A percentile compares a stretch with the other conserved stretches of the same genome.
Conservation (phyloP, 306 rosid genomes). For the Rosa chinensis region DNA sequence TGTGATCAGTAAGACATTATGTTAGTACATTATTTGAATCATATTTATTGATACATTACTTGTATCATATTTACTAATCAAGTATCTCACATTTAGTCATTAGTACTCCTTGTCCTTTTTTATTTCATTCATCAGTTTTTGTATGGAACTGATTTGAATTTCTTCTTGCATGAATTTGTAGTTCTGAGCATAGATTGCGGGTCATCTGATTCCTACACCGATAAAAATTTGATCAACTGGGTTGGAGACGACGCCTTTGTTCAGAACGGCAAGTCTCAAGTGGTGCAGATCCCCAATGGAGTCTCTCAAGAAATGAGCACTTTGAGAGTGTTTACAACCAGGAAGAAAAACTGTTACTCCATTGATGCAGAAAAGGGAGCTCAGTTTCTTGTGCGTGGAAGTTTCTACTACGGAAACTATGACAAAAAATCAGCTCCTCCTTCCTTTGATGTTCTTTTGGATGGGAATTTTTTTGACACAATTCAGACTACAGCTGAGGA, state of each 20-base stretch:
- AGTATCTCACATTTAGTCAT: neutral
- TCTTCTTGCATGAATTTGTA: neutral
- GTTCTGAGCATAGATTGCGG: constrained; percentile 48
- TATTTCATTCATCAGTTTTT: too few species aligned
- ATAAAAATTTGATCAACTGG: constrained; percentile 36
- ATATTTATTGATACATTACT: neutral
- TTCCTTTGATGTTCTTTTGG: constrained; percentile 42
- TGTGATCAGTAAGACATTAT: neutral
- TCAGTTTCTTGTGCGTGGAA: constrained; percentile 42
- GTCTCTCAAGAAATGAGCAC: constrained; percentile 28
- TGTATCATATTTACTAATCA: neutral
- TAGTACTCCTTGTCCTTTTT: neutral
- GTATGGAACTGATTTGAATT: neutral
- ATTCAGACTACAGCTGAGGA: constrained; percentile 21
- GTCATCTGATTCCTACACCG: constrained; percentile 30
- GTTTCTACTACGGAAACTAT: constrained; percentile 48
- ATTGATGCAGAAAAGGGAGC: constrained; percentile 35
- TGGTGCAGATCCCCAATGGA: neutral
- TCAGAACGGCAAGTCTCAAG: constrained; percentile 30
- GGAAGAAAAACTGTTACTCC: constrained; percentile 43
- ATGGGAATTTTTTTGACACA: constrained; percentile 38
- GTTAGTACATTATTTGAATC: neutral
- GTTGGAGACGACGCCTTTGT: constrained; percentile 32
- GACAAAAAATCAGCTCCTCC: constrained; percentile 46
- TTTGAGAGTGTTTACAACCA: constrained; percentile 40